These are phyloP conservation scores for Millerozyma acaciae DNA, from an alignment of 805 yeast genomes.

Conservation along the genomic window DNA sequence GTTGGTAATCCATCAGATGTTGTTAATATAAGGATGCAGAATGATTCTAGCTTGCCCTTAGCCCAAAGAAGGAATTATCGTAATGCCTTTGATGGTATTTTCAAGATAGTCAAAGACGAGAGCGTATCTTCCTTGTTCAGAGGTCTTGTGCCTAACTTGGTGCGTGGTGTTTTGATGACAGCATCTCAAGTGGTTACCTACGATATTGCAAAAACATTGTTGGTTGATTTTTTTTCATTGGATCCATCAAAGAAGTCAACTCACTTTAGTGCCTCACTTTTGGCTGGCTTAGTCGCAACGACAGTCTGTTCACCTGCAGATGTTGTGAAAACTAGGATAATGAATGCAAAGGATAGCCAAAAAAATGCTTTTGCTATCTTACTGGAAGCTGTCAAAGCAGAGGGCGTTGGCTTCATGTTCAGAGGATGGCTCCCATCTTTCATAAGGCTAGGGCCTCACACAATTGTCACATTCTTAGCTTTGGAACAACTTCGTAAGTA, in stretches of 20 bases:
- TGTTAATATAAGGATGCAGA: constrained; percentile 87
- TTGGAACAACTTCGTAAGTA: constrained; percentile 60
- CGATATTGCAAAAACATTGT: constrained; percentile 62
- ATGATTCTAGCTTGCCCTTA: constrained; percentile 66
- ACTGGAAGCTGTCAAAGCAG: constrained; percentile 52
- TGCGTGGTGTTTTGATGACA: constrained; percentile 83
- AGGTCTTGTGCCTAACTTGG: constrained; percentile 74
- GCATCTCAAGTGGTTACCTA: constrained; percentile 88
- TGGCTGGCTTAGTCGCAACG: constrained; percentile 86
- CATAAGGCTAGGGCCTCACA: constrained; percentile 80
- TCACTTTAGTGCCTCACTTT: constrained; percentile 71
- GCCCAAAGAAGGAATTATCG: constrained; percentile 67
- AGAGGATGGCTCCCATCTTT: constrained; percentile 91
- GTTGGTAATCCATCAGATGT: constrained; percentile 89
- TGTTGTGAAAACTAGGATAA: constrained; percentile 82
- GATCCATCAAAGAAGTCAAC: constrained; percentile 63
- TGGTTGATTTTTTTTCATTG: constrained; percentile 48
- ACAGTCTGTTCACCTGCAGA: constrained; percentile 93
- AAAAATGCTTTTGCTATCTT: constrained; percentile 52
- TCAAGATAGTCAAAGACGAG: constrained; percentile 57
- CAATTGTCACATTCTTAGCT: constrained; percentile 64
- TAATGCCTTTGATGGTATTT: constrained; percentile 75
- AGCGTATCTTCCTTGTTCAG: constrained; percentile 57
- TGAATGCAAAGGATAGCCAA: constrained; percentile 54
- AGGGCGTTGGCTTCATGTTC: constrained; percentile 78